Evolutionary conservation across 1,284 basidiomycete species (phyloP), one percentile per base, ranked within the genome.

Genomic region (Ustilago shanxiensis): DNA sequence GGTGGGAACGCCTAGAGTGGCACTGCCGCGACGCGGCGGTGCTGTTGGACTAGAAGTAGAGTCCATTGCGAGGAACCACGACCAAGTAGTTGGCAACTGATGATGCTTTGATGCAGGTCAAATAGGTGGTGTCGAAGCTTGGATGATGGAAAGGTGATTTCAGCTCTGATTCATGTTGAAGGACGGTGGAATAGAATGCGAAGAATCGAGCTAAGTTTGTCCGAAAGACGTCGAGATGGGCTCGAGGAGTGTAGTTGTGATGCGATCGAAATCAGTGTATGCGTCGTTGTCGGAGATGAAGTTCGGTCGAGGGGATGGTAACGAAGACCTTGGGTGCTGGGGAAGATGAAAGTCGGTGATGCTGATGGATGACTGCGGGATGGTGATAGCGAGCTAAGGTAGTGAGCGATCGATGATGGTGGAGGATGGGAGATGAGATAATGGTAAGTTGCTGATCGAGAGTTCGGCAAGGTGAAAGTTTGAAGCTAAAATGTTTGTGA

Each of bases 21-120:
- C 55, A 41, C 29, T 20, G 45, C 53, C 57, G 28, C 45, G 45
- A 28, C 47, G 20, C 20, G 13, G 29, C 10, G 66, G n/a, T 29
- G 49, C n/a, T 14, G 44, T 28, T 51, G 39, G n/a, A 35, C 20
- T 24, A 1, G 22, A 14, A 35, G 10, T 14, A 3, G 22, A 33
- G 16, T 22, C 45, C 44, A 39, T 41, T 22, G 16, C 29, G 28
- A 29, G 2, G 45, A 59, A 18, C 2, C 11, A 18, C 18, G 31
- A 33, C 35, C 22, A 58, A 28, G 26, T 16, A 28, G 47, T 49
- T n/a, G 47, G 14, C 9, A 11, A 24, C 14, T 28, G 47, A 24
- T 49, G 24, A 16, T 14, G 47, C 41, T 44, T 44, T 7, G 7
- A 44, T 44, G 41, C 41, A 16, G n/a, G 2, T 44, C 41, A 20